A percentile compares a stretch with the other conserved stretches of the same genome.
Conservation (phyloP, 495 filamentous ascomycete genomes). For the Talaromyces stipitatus region DNA sequence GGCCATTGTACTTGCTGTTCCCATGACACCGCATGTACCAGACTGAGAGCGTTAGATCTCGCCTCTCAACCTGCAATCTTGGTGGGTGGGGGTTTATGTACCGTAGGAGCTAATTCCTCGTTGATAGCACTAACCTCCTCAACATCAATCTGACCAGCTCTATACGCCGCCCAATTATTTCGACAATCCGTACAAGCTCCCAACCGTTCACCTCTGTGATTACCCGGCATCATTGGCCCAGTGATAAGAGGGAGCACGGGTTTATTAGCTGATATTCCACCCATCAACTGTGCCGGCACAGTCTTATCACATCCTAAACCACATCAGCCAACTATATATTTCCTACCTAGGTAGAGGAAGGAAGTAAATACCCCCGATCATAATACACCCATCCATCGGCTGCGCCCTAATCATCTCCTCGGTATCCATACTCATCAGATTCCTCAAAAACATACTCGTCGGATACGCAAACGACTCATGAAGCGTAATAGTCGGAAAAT, state of each 20-base stretch:
- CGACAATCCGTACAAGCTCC: slow-evolving; percentile 63
- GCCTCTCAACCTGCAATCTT: slow-evolving; percentile 10
- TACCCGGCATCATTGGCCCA: slow-evolving; percentile 62
- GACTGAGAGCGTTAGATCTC: slow-evolving; percentile 26
- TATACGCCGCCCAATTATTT: slow-evolving; percentile 58
- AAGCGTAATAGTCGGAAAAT: slow-evolving; percentile 61
- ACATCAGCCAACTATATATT: neutral
- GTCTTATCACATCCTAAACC: slow-evolving; percentile 57
- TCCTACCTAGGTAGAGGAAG: neutral
- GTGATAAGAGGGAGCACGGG: slow-evolving; percentile 55
- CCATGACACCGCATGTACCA: slow-evolving; percentile 65
- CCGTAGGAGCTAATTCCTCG: slow-evolving; percentile 59
- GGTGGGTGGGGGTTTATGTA: slow-evolving; percentile 10
- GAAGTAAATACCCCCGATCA: slow-evolving; percentile 47
- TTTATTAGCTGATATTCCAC: slow-evolving; percentile 62
- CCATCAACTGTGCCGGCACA: slow-evolving; percentile 61
- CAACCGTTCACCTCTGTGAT: slow-evolving; percentile 47
- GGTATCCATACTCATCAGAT: slow-evolving; percentile 66
- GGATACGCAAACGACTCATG: slow-evolving; percentile 56
- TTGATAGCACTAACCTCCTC: slow-evolving; percentile 61
- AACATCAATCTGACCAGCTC: slow-evolving; percentile 53
- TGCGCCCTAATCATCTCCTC: slow-evolving; percentile 64
- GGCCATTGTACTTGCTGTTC: slow-evolving; percentile 64
- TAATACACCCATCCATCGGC: slow-evolving; percentile 54
- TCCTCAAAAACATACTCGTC: slow-evolving; percentile 62